Conservation (phyloP, 164 flowering plant species). For the Kalanchoe fedtschenkoi region DNA sequence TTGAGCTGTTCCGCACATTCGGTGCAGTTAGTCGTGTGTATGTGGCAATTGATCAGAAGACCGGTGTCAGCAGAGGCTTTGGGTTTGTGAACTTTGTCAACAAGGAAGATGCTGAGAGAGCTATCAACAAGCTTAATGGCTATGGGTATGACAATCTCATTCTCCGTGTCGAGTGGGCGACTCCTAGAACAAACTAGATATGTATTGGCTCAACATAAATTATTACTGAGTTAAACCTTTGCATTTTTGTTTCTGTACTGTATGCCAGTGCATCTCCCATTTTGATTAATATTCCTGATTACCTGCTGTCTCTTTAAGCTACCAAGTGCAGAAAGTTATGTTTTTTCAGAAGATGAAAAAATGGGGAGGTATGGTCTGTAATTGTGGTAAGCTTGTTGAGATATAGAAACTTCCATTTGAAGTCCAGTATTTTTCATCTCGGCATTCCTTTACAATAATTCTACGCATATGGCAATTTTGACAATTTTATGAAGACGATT, state of each 20-base stretch:
- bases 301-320: too few relatives aligned
- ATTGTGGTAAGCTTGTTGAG: too few relatives aligned
- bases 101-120: conserved; percentile 21
- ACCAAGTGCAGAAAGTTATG: too few relatives aligned
- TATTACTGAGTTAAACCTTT: background rate
- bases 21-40: conserved; percentile 39
- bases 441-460: too few relatives aligned
- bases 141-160: conserved; percentile 22
- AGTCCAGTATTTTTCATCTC: too few relatives aligned
- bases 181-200: conserved; percentile 15
- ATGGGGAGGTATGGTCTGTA: too few relatives aligned
- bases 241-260: background rate
- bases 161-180: conserved; percentile 27
- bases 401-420: too few relatives aligned
- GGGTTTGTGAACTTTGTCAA: conserved; percentile 37
- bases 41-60: conserved; percentile 42
- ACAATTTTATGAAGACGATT: too few relatives aligned
- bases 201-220: background rate
- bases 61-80: conserved; percentile 38
- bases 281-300: too few relatives aligned
- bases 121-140: conserved; percentile 28
- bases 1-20: conserved; percentile 40
- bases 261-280: background rate
- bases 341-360: too few relatives aligned
- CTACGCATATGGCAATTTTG: too few relatives aligned